These are phyloP conservation scores for Rhizopogon salebrosus DNA, from an alignment of 768 basidiomycete genomes.

Conservation along the genomic window DNA sequence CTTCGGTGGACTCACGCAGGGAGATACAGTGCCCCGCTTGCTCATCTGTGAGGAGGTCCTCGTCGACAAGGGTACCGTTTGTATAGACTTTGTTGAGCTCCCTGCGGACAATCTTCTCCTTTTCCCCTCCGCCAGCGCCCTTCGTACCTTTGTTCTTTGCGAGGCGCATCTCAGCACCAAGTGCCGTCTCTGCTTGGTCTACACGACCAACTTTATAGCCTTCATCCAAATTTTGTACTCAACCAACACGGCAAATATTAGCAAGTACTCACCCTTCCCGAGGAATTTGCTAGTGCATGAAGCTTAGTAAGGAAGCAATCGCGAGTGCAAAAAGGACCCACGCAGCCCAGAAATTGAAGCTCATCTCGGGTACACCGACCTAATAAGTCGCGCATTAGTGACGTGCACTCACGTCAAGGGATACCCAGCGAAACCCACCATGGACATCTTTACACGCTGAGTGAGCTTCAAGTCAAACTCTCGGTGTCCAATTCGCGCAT, in stretches of 20 bases:
- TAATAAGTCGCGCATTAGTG: slow-evolving; percentile 21
- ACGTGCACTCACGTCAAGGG: neutral
- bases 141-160: slow-evolving; percentile 51
- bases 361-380: slow-evolving; percentile 94
- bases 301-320: slow-evolving; percentile 1
- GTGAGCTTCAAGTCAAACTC: slow-evolving; percentile 94
- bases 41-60: slow-evolving; percentile 82
- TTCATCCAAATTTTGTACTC: slow-evolving; percentile 16
- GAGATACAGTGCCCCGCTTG: slow-evolving; percentile 94
- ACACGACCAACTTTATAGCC: slow-evolving; percentile 95
- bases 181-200: slow-evolving; percentile 94
- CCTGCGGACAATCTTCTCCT: slow-evolving; percentile 87
- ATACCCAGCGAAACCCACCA: slow-evolving; percentile 49
- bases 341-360: slow-evolving; percentile 92
- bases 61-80: slow-evolving; percentile 92
- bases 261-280: slow-evolving; percentile 52
- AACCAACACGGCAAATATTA: neutral
- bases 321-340: slow-evolving; percentile 32
- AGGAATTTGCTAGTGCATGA: slow-evolving; percentile 61
- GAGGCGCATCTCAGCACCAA: slow-evolving; percentile 94
- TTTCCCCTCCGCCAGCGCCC: slow-evolving; percentile 44
- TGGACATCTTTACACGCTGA: slow-evolving; percentile 95
- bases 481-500: slow-evolving; percentile 88
- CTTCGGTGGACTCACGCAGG: slow-evolving; percentile 55
- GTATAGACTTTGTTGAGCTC: slow-evolving; percentile 96